Evolutionary conservation across 1,284 basidiomycete genomes (phyloP), one percentile per base, ranked within the genome.

Genomic region (Fomitiporia mediterranea): DNA sequence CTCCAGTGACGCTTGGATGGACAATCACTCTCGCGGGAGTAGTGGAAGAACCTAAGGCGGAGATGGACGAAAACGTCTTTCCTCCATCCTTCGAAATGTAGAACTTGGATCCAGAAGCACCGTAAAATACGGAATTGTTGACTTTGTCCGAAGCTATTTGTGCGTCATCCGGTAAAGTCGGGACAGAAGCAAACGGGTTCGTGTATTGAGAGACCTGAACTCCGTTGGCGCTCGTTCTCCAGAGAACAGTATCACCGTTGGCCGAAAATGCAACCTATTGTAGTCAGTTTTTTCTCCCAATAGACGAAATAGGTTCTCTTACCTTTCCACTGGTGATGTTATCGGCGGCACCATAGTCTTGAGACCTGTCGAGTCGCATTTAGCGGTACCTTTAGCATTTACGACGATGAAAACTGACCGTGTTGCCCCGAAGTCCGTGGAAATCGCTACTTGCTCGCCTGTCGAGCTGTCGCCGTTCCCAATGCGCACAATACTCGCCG

Each of bases 111-210:
- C 73, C 74, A 13, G 77, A 72, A 11, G 81, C 80, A 30, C 74
- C 82, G 62, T 83, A 84, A 70, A 84, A 83, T 32, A 81, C 65
- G 0, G 74, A 69, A 62, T 80, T 77, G 66, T 76, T 77, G 61
- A 72, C 72, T 68, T 83, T 84, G 68, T 84, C 83, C 2, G 82
- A 80, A 4, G 81, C 81, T 59, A 84, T 83, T 13, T 70, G 73
- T 0, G 81, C 75, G 43, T 68, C 69, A 6, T 77, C 70, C 1
- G 82, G 81, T 2, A 86, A 71, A 8, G 74, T 69, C 0, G 78
- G 63, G 37, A 84, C 80, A 2, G 72, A 62, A 1, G 70, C 67
- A 65, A 84, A 84, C 1, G 78, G 54, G 47, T 70, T 72, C 5
- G 73, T 75, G 61, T 74, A 74, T 53, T 77, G 74, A 3, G 82